Conservation (phyloP, 805 yeast species). For the Kazachstania bromeliacearum region DNA sequence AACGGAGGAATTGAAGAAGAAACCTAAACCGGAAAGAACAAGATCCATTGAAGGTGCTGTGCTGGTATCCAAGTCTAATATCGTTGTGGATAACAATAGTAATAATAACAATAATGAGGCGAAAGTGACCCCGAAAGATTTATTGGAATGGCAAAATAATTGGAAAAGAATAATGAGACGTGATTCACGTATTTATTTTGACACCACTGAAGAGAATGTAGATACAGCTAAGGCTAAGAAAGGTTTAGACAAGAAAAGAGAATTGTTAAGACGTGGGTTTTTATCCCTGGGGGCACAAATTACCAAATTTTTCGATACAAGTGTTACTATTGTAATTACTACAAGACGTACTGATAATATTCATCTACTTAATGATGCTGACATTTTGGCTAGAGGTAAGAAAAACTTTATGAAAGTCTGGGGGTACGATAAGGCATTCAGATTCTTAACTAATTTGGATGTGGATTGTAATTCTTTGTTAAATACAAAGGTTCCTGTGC, state of each 20-base stretch:
- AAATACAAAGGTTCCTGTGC: constrained; percentile 14
- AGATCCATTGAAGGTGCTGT: constrained; percentile 32
- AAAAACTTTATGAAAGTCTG: constrained; percentile 65
- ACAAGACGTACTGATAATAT: constrained; percentile 40
- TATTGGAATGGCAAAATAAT: constrained; percentile 50
- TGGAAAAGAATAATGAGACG: constrained; percentile 54
- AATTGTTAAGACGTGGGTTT: constrained; percentile 26
- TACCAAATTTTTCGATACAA: constrained; percentile 48
- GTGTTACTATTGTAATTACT: constrained; percentile 71
- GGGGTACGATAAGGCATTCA: constrained; percentile 74
- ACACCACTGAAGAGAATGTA: constrained; percentile 32
- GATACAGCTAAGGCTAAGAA: constrained; percentile 13
- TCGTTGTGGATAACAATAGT: constrained; percentile 8
- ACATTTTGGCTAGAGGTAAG: constrained; percentile 58
- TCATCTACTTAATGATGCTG: constrained; percentile 39
- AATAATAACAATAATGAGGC: constrained; percentile 8
- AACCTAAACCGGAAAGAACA: constrained; percentile 19
- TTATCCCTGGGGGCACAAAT: constrained; percentile 44
- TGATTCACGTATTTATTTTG: constrained; percentile 53
- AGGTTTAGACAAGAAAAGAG: constrained; percentile 22
- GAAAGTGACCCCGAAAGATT: constrained; percentile 30
- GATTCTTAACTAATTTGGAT: constrained; percentile 64
- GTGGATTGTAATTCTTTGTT: constrained; percentile 29
- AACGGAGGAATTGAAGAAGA: constrained; percentile 11
- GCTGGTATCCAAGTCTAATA: constrained; percentile 13